Evolutionary conservation across 2,329 filamentous ascomycete species (phyloP).

Genomic region (Ophiostoma ulmi): DNA sequence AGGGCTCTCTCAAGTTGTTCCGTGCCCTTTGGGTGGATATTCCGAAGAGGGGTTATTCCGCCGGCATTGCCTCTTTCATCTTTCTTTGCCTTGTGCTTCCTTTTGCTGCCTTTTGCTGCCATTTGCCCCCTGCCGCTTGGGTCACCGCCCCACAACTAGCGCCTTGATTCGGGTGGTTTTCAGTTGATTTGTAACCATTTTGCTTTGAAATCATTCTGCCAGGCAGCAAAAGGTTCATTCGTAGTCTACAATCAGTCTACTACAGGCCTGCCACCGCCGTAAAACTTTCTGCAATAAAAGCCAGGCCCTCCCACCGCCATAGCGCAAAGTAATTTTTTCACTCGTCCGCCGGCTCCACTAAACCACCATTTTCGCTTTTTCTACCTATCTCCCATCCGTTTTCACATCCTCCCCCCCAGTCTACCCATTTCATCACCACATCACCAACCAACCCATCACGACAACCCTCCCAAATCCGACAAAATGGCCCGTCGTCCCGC

Average conservation of each 20-base stretch:
- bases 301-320: neutral
- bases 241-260: neutral
- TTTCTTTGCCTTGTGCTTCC: too few species aligned
- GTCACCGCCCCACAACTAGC: conserved; percentile 3
- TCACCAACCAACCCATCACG: conserved; percentile 30
- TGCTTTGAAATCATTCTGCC: conserved; percentile 17
- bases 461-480: conserved; percentile 50
- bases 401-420: conserved; percentile 13
- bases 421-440: conserved; percentile 18
- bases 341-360: neutral
- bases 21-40: conserved; percentile 26
- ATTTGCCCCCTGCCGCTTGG: conserved; percentile 1
- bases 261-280: neutral
- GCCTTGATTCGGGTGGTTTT: conserved; percentile 9
- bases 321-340: conserved; percentile 17
- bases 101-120: too few species aligned
- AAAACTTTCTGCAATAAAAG: neutral
- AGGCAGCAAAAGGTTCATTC: neutral
- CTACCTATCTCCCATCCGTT: conserved; percentile 28
- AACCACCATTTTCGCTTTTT: conserved; percentile 20
- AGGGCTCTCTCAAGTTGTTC: conserved; percentile 23
- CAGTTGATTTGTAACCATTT: conserved; percentile 5
- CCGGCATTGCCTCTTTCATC: neutral
- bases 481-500: conserved; percentile 99
- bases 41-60: conserved; percentile 7